Percentiles rank a stretch among this genome's conserved stretches.
phyloP scores from a whole-genome alignment of 768 basidiomycete genomes.

The Pleurotus citrinopileatus region DNA sequence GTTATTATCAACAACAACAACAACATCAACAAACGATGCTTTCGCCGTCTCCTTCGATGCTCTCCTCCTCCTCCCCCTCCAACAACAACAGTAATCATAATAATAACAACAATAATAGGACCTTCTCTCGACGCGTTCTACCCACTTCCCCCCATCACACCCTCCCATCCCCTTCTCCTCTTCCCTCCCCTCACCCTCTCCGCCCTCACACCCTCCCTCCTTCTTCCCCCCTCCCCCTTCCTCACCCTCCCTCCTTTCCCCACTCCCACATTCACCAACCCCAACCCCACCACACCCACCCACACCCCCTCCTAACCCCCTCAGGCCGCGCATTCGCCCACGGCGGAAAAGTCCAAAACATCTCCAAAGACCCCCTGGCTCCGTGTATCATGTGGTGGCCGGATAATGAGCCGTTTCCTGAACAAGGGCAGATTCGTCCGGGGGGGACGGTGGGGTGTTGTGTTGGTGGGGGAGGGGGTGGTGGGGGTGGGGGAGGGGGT shows the following conservation, averaged over 20 bases:
- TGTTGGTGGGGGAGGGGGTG: background rate
- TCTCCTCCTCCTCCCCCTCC: background rate
- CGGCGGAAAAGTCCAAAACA: constrained; percentile 78
- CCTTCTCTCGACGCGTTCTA: too few species aligned
- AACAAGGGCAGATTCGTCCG: constrained; percentile 76
- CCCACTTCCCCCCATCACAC: too few species aligned
- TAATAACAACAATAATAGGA: too few species aligned
- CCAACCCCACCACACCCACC: constrained; percentile 20
- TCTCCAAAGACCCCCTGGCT: constrained; percentile 65
- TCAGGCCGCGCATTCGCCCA: constrained; percentile 75
- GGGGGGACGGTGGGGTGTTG: constrained; percentile 27
- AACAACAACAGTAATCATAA: background rate
- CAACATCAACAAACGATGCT: background rate
- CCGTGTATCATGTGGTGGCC: constrained; percentile 92
- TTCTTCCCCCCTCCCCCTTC: background rate
- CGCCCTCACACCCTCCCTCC: background rate
- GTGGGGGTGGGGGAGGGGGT: constrained; percentile 29
- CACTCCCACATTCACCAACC: constrained; percentile 12
- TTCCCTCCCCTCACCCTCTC: background rate
- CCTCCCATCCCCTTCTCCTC: too few species aligned
- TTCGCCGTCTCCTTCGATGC: background rate
- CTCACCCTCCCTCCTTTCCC: constrained; percentile 3
- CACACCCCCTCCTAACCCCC: constrained; percentile 65
- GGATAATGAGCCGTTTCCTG: constrained; percentile 82
- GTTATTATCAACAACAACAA: background rate